Conservation (phyloP, 176 grass and related monocot species). For the Secale cereale region DNA sequence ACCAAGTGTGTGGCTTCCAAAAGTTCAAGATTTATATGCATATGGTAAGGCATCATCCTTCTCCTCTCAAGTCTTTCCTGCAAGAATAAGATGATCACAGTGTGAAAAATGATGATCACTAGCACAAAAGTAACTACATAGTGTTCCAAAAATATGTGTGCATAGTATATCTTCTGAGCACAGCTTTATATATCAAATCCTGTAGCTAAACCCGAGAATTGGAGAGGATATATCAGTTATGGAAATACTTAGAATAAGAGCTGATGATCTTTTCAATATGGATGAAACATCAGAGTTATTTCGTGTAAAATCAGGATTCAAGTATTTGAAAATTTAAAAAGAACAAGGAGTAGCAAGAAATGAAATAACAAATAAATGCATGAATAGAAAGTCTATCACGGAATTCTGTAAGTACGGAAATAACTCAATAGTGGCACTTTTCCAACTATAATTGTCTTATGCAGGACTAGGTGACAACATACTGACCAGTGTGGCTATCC, state of each 20-base stretch:
- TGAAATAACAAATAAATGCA: background rate
- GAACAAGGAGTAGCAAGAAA: too few relatives aligned
- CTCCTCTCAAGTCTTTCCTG: slow-evolving; percentile 91
- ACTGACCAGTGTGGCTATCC: background rate
- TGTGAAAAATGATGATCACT: slow-evolving; percentile 8
- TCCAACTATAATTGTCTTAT: background rate
- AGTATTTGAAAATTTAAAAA: background rate
- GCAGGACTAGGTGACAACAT: background rate
- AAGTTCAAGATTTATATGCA: slow-evolving; percentile 97
- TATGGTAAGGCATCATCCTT: slow-evolving; percentile 96
- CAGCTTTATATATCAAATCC: background rate
- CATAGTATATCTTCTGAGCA: background rate
- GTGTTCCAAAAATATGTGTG: background rate
- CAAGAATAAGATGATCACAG: background rate
- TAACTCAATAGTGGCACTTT: background rate
- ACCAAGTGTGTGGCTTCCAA: slow-evolving; percentile 87
- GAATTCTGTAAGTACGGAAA: background rate
- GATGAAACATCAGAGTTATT: background rate
- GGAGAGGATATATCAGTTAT: background rate
- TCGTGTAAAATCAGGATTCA: background rate
- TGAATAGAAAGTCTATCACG: background rate
- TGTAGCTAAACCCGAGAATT: background rate
- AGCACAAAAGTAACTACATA: background rate
- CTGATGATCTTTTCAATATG: background rate
- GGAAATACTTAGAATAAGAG: background rate